Evolutionary conservation across 2,329 filamentous ascomycete species (phyloP).

Genomic region (Pyrenochaeta sp.): DNA sequence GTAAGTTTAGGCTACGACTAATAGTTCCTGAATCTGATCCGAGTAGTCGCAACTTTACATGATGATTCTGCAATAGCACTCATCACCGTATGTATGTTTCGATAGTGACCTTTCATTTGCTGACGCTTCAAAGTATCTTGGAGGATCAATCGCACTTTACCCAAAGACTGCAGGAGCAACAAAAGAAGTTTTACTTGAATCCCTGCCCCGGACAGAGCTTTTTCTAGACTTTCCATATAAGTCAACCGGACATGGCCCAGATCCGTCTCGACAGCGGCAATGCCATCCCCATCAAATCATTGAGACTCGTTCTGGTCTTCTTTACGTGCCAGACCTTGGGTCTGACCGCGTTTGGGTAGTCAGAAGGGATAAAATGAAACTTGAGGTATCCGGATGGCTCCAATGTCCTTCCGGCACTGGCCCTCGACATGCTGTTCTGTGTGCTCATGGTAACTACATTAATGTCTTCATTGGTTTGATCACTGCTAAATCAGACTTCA

Average conservation of each 20-base stretch:
- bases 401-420: neutral
- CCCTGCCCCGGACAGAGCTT: neutral
- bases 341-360: neutral
- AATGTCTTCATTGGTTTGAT: neutral
- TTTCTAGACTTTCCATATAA: neutral
- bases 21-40: too few relatives aligned
- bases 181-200: neutral
- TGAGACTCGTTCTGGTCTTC: neutral
- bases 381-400: neutral
- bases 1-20: neutral
- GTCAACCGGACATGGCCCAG: neutral
- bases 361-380: neutral
- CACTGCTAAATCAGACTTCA: neutral
- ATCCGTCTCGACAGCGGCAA: neutral
- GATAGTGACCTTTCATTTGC: neutral
- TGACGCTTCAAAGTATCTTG: neutral
- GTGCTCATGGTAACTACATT: neutral
- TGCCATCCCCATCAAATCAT: neutral
- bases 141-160: neutral
- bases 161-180: neutral
- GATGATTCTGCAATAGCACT: neutral
- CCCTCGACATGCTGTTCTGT: neutral
- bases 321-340: neutral
- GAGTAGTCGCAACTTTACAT: neutral
- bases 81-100: neutral